Evolutionary conservation across 257 asterid genomes (phyloP).

Genomic region (Salvia hispanica): DNA sequence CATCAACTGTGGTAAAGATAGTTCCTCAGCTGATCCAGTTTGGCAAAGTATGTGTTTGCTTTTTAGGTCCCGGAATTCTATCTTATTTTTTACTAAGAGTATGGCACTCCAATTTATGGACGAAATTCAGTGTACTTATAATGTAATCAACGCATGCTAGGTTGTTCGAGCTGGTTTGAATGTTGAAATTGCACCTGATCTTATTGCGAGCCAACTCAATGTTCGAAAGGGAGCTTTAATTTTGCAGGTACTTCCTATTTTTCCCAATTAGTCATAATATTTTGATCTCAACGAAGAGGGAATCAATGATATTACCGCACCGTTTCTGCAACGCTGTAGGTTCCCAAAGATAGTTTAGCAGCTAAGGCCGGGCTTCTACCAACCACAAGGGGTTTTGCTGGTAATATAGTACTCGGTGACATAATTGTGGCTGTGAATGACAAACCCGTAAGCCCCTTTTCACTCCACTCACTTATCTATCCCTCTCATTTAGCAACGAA

Average conservation of each 20-base stretch:
- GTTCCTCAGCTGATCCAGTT: slow-evolving; percentile 90
- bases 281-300: too few relatives aligned
- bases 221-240: slow-evolving; percentile 90
- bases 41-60: slow-evolving; percentile 62
- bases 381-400: slow-evolving; percentile 88
- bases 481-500: neutral
- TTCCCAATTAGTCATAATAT: too few relatives aligned
- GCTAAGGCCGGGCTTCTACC: slow-evolving; percentile 78
- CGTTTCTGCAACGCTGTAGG: slow-evolving; percentile 43
- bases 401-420: slow-evolving; percentile 85
- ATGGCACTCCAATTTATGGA: neutral
- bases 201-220: slow-evolving; percentile 84
- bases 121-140: neutral
- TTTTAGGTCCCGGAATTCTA: neutral
- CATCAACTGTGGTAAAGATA: slow-evolving; percentile 80
- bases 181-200: slow-evolving; percentile 76
- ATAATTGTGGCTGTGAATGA: slow-evolving; percentile 71
- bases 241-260: slow-evolving; percentile 53
- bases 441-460: slow-evolving; percentile 59
- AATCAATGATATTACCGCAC: neutral
- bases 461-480: neutral
- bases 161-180: slow-evolving; percentile 81
- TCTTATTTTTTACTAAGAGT: slow-evolving; percentile 4
- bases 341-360: slow-evolving; percentile 73
- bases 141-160: slow-evolving; percentile 35